Evolutionary conservation across 768 basidiomycete genomes (phyloP).

Genomic region (Pilatotrama ljubarskyi): DNA sequence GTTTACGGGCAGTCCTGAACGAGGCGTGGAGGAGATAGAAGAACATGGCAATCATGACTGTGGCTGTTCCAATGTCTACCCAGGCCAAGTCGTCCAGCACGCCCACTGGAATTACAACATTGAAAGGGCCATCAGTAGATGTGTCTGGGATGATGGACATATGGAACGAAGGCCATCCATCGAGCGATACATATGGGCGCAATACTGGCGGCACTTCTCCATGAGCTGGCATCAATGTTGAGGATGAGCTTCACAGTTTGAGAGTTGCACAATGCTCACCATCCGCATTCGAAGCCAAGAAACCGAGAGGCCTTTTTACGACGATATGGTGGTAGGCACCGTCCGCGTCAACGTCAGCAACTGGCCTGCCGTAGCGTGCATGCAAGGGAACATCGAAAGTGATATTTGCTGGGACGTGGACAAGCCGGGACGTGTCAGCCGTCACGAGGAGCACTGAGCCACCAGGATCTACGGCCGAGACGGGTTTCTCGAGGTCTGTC

Average conservation of each 20-base stretch:
- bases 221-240: not conserved
- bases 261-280: slow-evolving; percentile 1
- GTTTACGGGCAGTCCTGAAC: slow-evolving; percentile 27
- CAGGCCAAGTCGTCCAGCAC: slow-evolving; percentile 30
- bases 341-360: slow-evolving; percentile 1
- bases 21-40: slow-evolving; percentile 35
- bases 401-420: slow-evolving; percentile 3
- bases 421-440: slow-evolving; percentile 15
- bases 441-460: slow-evolving; percentile 35
- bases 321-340: slow-evolving; percentile 24
- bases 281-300: slow-evolving; percentile 33
- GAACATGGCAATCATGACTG: slow-evolving; percentile 35
- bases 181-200: slow-evolving; percentile 2
- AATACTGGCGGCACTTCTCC: slow-evolving; percentile 1
- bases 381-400: slow-evolving; percentile 44
- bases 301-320: slow-evolving; percentile 31
- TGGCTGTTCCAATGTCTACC: slow-evolving; percentile 41
- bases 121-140: slow-evolving; percentile 6
- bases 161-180: slow-evolving; percentile 1
- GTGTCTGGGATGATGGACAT: slow-evolving; percentile 6
- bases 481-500: slow-evolving; percentile 45
- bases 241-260: not conserved
- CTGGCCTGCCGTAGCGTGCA: slow-evolving; percentile 42
- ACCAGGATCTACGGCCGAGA: slow-evolving; percentile 34
- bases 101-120: slow-evolving; percentile 38